These are phyloP conservation scores for Wickerhamiella alocasiicola DNA, from an alignment of 805 yeast species.

Conservation along the genomic window DNA sequence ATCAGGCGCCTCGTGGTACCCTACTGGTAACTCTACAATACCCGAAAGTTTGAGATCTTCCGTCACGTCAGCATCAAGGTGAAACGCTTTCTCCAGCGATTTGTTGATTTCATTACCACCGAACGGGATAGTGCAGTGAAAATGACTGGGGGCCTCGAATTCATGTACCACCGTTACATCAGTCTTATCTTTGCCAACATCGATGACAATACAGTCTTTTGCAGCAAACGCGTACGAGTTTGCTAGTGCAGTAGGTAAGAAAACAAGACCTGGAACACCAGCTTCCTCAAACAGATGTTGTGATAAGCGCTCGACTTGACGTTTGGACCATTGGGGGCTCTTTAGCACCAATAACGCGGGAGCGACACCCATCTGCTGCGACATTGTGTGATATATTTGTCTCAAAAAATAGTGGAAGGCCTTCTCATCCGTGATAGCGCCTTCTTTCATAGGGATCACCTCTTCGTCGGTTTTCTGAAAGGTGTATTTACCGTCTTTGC, in stretches of 20 bases:
- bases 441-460: constrained; percentile 51
- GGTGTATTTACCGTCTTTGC: constrained; percentile 22
- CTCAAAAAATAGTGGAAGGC: constrained; percentile 58
- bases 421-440: constrained; percentile 50
- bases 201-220: constrained; percentile 60
- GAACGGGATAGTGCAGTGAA: constrained; percentile 34
- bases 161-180: constrained; percentile 75
- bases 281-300: constrained; percentile 63
- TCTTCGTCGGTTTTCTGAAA: constrained; percentile 30
- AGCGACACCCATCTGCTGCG: constrained; percentile 30
- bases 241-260: constrained; percentile 56
- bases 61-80: constrained; percentile 47
- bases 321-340: constrained; percentile 57
- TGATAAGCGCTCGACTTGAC: constrained; percentile 54
- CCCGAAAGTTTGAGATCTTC: constrained; percentile 62
- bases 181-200: constrained; percentile 63
- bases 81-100: constrained; percentile 40
- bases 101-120: constrained; percentile 63
- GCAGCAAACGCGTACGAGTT: constrained; percentile 56
- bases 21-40: constrained; percentile 60
- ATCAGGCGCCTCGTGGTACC: constrained; percentile 24
- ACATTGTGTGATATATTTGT: constrained; percentile 36
- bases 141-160: constrained; percentile 47
- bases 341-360: constrained; percentile 54
- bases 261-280: constrained; percentile 58